Conservation (phyloP, 2,329 filamentous ascomycete genomes). For the Teratosphaeria pseudoeucalypti region DNA sequence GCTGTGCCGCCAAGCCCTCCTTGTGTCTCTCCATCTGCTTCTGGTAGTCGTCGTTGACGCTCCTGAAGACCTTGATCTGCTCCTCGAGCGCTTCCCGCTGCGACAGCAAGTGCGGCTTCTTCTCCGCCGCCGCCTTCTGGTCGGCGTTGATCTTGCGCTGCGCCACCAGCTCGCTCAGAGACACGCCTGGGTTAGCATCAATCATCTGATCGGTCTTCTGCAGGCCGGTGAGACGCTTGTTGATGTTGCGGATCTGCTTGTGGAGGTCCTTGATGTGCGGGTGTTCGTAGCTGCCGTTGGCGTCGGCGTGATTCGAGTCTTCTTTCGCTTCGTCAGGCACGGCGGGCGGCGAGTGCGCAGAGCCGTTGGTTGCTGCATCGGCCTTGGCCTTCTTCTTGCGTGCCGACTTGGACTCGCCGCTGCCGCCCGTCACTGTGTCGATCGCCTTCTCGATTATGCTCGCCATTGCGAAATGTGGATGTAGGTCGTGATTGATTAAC, state of each 20-base stretch:
- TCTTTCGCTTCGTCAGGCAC: conserved; percentile 15
- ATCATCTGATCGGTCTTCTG: conserved; percentile 63
- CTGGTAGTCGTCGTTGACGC: conserved; percentile 63
- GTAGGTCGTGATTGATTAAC: background rate
- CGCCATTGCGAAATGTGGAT: background rate
- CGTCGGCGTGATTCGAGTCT: conserved; percentile 12
- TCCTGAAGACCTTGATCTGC: conserved; percentile 63
- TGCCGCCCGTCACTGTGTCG: conserved; percentile 31
- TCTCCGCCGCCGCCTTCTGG: conserved; percentile 65
- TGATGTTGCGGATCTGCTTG: conserved; percentile 86
- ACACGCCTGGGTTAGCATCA: conserved; percentile 57
- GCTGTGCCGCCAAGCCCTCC: conserved; percentile 42
- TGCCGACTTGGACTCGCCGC: conserved; percentile 43
- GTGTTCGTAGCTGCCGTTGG: conserved; percentile 56
- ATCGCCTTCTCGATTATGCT: background rate
- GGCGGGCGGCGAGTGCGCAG: conserved; percentile 8
- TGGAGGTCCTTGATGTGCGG: conserved; percentile 78
- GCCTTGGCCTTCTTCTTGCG: conserved; percentile 45
- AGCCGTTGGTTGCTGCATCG: conserved; percentile 24
- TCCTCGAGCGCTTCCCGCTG: conserved; percentile 63
- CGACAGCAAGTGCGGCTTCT: conserved; percentile 62
- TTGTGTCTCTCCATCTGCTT: conserved; percentile 49
- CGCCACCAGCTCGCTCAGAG: conserved; percentile 62
- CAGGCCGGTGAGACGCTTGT: conserved; percentile 80
- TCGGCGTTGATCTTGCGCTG: conserved; percentile 68